phyloP scores from a whole-genome alignment of 176 grass and related monocot species.

The Oryza meyeriana region DNA sequence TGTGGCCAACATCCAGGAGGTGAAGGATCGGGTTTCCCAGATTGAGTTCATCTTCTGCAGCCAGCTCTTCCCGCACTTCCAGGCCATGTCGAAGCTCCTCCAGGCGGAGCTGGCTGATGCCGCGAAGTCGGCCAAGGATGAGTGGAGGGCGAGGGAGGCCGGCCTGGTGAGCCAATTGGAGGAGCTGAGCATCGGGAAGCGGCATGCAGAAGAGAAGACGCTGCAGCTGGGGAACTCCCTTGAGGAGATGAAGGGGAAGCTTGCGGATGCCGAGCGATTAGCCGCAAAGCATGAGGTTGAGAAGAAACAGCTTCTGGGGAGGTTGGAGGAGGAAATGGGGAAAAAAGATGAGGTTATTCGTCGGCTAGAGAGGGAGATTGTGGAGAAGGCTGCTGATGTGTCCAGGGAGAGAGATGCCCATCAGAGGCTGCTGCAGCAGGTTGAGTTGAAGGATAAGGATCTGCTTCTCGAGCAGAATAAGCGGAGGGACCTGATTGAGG shows the following conservation, averaged over 20 bases:
- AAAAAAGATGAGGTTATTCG: constrained; percentile 29
- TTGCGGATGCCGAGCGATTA: constrained; percentile 20
- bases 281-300: constrained; percentile 21
- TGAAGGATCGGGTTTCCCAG: constrained; percentile 83
- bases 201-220: constrained; percentile 28
- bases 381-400: constrained; percentile 41
- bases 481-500: constrained; percentile 32
- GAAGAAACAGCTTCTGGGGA: constrained; percentile 43
- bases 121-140: constrained; percentile 40
- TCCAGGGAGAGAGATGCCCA: constrained; percentile 47
- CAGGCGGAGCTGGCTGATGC: constrained; percentile 31
- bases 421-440: constrained; percentile 42
- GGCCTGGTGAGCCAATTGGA: constrained; percentile 44
- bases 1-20: constrained; percentile 88
- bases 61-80: constrained; percentile 79
- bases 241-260: constrained; percentile 42
- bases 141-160: constrained; percentile 63
- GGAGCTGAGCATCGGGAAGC: constrained; percentile 40
- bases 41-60: constrained; percentile 92
- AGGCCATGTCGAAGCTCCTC: constrained; percentile 49
- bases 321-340: constrained; percentile 33
- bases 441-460: constrained; percentile 55
- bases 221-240: constrained; percentile 37
- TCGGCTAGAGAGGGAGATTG: constrained; percentile 40
- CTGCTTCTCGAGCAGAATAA: constrained; percentile 60